Base-by-base conservation (phyloP, 352 stramenopile species). In the Pythium sp. region DNA sequence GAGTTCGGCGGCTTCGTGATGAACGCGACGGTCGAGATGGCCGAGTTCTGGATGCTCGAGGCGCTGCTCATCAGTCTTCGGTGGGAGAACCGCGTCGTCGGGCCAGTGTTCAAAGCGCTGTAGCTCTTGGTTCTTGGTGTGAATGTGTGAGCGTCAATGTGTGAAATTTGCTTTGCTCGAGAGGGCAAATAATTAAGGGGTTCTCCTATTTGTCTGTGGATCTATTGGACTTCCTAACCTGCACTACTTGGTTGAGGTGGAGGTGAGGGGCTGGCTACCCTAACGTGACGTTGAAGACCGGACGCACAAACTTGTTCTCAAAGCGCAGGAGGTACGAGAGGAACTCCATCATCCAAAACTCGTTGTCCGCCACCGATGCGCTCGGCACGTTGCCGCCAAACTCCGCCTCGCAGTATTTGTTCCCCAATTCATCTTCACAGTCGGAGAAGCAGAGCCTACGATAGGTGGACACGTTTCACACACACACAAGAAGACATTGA, bases 301-400 rank as follows among this genome's bases (percentile, higher is more conserved):
- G 72, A 6, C 62, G 67, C 43, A 82, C 67, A 9, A 71, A 68
- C 43, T 59, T 58, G 36, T 77, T 76, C 68, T 82, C 68, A 54
- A 79, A 88, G 7, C 80, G 80, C 54, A 90, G 69, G 12, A 80
- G 78, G 26, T 90, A 80, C 38, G 85, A 74, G 41, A 90, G 72
- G 24, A 89, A 76, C 62, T 92, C 81, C 30, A 89, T 74, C 78
- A 92, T 87, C 80, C 84, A 92, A 71, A 43, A 64, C 34, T 60
- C 59, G 2, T 43, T 60, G 12, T 62, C 58, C 14, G 76, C 76
- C 8, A 79, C 78, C 2, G 69, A 69, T 5, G 70, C 80, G 60
- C 81, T 73, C 51, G 73, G 66, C 8, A 87, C 63, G 34, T 80
- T 79, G 2, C 83, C 83, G 0, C 83, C 81, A 38, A 88, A 89